A percentile compares a stretch with the other conserved stretches of the same genome.
phyloP scores from a whole-genome alignment of 2,329 filamentous ascomycete genomes.

The Ampelomyces quisqualis region DNA sequence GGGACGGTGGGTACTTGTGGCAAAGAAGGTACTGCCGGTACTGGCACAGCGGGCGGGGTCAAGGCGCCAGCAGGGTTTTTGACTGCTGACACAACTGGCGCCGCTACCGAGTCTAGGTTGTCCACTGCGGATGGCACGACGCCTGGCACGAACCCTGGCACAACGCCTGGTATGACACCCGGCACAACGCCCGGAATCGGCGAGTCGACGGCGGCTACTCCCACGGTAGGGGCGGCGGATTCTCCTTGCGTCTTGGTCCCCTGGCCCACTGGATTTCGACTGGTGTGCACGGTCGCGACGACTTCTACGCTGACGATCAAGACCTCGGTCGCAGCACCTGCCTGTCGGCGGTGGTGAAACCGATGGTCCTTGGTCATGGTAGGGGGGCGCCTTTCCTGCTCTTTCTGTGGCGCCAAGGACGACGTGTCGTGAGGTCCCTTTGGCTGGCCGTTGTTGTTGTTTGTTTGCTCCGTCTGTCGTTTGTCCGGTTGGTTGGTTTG shows the following conservation, averaged over 20 bases:
- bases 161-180: no score
- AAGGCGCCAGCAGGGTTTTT: not conserved
- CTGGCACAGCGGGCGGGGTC: slow-evolving; percentile 8
- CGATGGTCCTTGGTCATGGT: slow-evolving; percentile 37
- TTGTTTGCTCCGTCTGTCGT: slow-evolving; percentile 1
- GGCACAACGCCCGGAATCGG: no score
- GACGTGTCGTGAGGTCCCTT: slow-evolving; percentile 14
- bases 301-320: slow-evolving; percentile 36
- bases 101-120: not conserved
- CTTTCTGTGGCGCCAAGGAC: slow-evolving; percentile 11
- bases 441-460: slow-evolving; percentile 15
- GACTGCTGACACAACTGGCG: slow-evolving; percentile 1
- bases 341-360: slow-evolving; percentile 38
- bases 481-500: slow-evolving; percentile 13
- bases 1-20: slow-evolving; percentile 19
- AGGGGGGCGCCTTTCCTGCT: slow-evolving; percentile 19
- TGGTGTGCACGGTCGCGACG: slow-evolving; percentile 31
- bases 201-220: not conserved
- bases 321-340: slow-evolving; percentile 17
- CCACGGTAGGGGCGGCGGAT: slow-evolving; percentile 7
- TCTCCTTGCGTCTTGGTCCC: slow-evolving; percentile 25
- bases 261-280: slow-evolving; percentile 29
- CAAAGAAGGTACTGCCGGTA: slow-evolving; percentile 9
- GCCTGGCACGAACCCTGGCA: no score
- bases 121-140: not conserved